phyloP scores from a whole-genome alignment of 495 filamentous ascomycete genomes.

The Talaromyces ruber region DNA sequence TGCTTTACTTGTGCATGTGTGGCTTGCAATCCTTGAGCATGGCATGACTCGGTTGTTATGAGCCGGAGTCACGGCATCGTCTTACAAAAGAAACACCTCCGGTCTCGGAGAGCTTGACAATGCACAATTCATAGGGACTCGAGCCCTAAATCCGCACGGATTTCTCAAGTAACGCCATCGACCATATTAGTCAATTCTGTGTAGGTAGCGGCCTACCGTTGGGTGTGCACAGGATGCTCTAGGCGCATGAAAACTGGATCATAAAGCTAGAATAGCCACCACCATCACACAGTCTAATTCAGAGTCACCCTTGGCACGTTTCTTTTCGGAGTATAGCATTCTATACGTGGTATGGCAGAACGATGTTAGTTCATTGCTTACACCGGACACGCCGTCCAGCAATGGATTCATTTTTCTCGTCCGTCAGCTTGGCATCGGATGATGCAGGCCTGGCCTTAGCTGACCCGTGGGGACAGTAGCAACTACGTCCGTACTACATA shows the following conservation, averaged over 20 bases:
- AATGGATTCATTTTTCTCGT: too few relatives aligned
- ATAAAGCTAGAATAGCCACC: too few relatives aligned
- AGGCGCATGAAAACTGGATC: too few relatives aligned
- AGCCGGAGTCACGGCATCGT: neutral
- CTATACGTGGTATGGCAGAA: too few relatives aligned
- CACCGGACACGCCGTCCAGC: too few relatives aligned
- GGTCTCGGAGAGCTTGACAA: neutral
- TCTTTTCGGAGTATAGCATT: too few relatives aligned
- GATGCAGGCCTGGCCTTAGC: neutral
- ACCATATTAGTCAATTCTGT: neutral
- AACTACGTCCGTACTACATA: too few relatives aligned
- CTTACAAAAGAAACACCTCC: neutral
- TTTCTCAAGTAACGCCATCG: neutral
- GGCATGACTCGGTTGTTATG: neutral
- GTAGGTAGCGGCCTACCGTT: neutral
- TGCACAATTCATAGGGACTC: too few relatives aligned
- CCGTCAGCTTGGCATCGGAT: neutral
- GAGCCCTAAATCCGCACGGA: neutral
- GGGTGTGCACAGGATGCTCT: too few relatives aligned
- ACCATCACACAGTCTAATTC: too few relatives aligned
- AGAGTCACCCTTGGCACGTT: too few relatives aligned
- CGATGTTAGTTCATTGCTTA: too few relatives aligned
- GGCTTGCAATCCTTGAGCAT: neutral
- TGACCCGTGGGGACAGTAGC: neutral
- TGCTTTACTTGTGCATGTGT: neutral